Evolutionary conservation across 129 eudicot genomes (phyloP), one percentile per base, ranked within the genome.

Genomic region (Escallonia herrerae): DNA sequence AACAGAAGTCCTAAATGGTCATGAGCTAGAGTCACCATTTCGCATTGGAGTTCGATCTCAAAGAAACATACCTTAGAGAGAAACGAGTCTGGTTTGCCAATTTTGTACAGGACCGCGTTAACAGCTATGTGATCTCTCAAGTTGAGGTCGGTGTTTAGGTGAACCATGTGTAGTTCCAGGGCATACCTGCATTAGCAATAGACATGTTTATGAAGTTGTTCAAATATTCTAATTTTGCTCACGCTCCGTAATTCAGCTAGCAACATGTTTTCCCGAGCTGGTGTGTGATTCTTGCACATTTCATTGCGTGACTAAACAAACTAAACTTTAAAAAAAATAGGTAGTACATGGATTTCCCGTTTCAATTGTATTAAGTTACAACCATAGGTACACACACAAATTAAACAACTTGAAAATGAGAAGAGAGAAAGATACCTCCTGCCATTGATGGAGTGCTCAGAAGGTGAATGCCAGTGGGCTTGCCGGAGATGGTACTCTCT

Each of bases 381-480:
- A 1, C 33, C 33, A 22, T 22, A 22, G 33, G 33, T 22, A 22
- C 33, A 22, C 33, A 22, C 33, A 22, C 33, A 22, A n/a, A n/a
- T n/a, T n/a, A n/a, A 22, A 22, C 33, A 22, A 0, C 33, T 22
- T 11, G 46, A 64, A 43, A 46, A 9, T 38, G 46, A 13, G 44
- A 40, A 33, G 22, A 33, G 22, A 33, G 52, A 11, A 2, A 33
- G 8, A 8, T 63, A 78, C 89, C 85, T 79, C 48, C 76, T 57
- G 77, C 90, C 90, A 52, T 77, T 64, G 70, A 84, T 43, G 50
- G 83, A 45, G 67, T 84, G 86, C 81, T 84, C 90, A 0, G 90
- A 80, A 73, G 86, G 81, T 6, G 83, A 64, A 64, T 84, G 90
- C 86, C 90, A 80, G 39, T 84, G 90, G 8, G 77, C 82, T 64